phyloP scores from a whole-genome alignment of 441 rosid species.

The Pelargonium cotyledonis region DNA sequence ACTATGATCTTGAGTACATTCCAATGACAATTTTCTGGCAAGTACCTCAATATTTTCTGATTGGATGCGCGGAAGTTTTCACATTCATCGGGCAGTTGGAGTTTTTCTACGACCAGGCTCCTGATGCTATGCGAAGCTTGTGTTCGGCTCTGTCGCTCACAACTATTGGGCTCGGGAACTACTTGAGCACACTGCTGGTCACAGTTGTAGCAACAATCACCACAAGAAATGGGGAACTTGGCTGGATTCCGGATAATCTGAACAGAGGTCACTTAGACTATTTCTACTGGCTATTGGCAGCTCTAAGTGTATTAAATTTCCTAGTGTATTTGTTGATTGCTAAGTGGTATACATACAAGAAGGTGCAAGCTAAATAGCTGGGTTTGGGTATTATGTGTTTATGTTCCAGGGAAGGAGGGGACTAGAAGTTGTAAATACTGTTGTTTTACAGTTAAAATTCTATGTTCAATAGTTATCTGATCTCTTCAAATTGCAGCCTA shows the following conservation, averaged over 20 bases:
- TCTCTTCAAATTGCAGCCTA: too few relatives aligned
- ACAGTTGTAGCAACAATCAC: conserved; percentile 51
- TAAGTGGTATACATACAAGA: conserved; percentile 70
- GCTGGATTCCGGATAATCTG: conserved; percentile 84
- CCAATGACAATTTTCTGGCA: conserved; percentile 89
- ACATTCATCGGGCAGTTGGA: conserved; percentile 78
- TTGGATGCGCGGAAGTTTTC: conserved; percentile 91
- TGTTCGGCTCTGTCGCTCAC: conserved; percentile 81
- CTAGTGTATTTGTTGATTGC: conserved; percentile 62
- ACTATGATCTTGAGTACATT: conserved; percentile 49
- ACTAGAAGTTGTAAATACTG: too few relatives aligned
- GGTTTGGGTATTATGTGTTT: too few relatives aligned
- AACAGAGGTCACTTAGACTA: conserved; percentile 72
- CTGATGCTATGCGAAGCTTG: conserved; percentile 81
- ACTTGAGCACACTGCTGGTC: conserved; percentile 70
- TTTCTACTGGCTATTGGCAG: conserved; percentile 61
- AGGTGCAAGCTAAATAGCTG: conserved; percentile 6
- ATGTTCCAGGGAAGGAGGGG: too few relatives aligned
- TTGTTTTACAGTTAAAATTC: too few relatives aligned
- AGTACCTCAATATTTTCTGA: conserved; percentile 70
- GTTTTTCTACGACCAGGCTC: conserved; percentile 34
- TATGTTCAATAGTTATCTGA: too few relatives aligned
- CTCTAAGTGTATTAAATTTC: conserved; percentile 58
- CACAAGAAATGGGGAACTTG: conserved; percentile 45
- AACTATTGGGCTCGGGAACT: conserved; percentile 67